A percentile compares a stretch with the other conserved stretches of the same genome.
Evolutionary conservation across 306 rosid species (phyloP).

Genomic region (Vachellia pachyceras): DNA sequence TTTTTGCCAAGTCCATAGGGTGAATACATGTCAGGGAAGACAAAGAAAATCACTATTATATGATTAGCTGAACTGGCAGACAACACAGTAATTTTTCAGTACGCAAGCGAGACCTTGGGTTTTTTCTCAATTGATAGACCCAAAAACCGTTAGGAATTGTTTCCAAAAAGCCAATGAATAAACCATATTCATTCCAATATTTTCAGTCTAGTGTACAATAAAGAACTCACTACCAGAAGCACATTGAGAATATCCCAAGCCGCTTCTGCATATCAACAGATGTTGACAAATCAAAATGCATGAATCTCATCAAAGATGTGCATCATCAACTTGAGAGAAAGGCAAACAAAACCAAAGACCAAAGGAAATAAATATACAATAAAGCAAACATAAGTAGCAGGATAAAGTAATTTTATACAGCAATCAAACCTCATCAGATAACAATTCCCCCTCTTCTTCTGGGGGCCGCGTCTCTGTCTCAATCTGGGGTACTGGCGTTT

Average conservation of each 20-base stretch:
- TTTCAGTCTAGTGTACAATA: not conserved
- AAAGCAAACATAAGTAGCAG: not conserved
- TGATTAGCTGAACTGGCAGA: constrained; percentile 21
- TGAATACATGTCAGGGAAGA: not conserved
- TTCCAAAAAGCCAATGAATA: not conserved
- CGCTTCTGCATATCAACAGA: not conserved
- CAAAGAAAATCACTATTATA: not conserved
- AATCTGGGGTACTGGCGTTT: constrained; percentile 33
- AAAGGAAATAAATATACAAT: not conserved
- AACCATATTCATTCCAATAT: not conserved
- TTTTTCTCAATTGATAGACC: not conserved
- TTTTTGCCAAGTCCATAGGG: constrained; percentile 40
- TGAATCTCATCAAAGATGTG: constrained; percentile 24
- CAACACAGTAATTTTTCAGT: constrained; percentile 13
- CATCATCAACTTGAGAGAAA: not conserved
- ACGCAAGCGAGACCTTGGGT: not conserved
- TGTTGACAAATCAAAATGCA: not conserved
- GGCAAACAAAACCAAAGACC: constrained; percentile 8
- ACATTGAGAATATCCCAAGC: not conserved
- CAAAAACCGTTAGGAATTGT: too few species aligned
- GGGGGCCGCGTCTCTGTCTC: constrained; percentile 43
- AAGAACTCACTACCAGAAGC: not conserved
- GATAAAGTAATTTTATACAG: not conserved
- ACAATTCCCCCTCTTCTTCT: constrained; percentile 56
- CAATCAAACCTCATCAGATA: constrained; percentile 59